Conservation (phyloP, 176 grass and related monocot species). For the Hyparrhenia diplandra region DNA sequence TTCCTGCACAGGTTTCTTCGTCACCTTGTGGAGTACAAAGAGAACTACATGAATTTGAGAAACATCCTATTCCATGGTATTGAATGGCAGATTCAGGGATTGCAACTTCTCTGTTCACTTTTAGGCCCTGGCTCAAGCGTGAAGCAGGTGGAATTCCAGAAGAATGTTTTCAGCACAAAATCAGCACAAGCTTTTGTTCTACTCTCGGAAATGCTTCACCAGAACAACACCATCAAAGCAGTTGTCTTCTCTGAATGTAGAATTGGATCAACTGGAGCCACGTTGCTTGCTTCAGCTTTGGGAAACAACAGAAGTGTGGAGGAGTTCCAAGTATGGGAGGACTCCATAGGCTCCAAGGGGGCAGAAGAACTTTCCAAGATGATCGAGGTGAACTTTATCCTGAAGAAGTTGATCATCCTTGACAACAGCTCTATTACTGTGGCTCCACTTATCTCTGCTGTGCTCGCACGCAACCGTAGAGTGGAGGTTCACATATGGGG, state of each 20-base stretch:
- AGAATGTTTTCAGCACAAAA: slow-evolving; percentile 56
- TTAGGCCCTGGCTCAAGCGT: slow-evolving; percentile 46
- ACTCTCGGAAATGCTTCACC: slow-evolving; percentile 63
- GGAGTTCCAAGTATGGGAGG: slow-evolving; percentile 88
- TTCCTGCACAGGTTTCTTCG: slow-evolving; percentile 50
- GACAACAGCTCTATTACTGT: slow-evolving; percentile 66
- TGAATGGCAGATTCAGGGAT: slow-evolving; percentile 51
- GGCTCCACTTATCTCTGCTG: slow-evolving; percentile 72
- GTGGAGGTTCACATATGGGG: slow-evolving; percentile 89
- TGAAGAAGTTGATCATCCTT: slow-evolving; percentile 66
- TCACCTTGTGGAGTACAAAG: slow-evolving; percentile 42
- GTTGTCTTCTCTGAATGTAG: slow-evolving; percentile 61
- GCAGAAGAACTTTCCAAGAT: slow-evolving; percentile 86
- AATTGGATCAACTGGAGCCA: slow-evolving; percentile 55
- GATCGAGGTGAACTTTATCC: slow-evolving; percentile 80
- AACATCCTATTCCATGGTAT: slow-evolving; percentile 77
- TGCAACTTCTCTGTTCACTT: slow-evolving; percentile 47
- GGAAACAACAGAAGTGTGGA: slow-evolving; percentile 63
- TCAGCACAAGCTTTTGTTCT: slow-evolving; percentile 23
- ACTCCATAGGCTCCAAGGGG: slow-evolving; percentile 69
- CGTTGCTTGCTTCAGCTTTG: slow-evolving; percentile 71
- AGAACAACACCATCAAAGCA: slow-evolving; percentile 55
- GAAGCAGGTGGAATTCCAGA: slow-evolving; percentile 76
- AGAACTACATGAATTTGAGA: slow-evolving; percentile 41
- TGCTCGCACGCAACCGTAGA: slow-evolving; percentile 64